Evolutionary conservation across 495 filamentous ascomycete genomes (phyloP).

Genomic region (Hypomontagnella submonticulosa): DNA sequence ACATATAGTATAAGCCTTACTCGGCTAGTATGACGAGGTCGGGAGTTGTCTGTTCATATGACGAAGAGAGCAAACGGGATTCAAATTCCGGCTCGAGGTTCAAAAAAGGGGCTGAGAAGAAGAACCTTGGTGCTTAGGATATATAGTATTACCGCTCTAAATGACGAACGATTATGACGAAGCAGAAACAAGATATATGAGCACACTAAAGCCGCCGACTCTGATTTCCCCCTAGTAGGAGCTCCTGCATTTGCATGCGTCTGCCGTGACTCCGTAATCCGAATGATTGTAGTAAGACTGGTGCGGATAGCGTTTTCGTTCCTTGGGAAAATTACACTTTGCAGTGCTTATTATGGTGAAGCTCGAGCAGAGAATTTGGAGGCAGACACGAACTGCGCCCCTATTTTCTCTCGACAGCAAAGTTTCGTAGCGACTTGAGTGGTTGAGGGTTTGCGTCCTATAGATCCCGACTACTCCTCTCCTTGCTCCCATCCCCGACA

Average conservation of each 20-base stretch:
- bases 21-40: background rate
- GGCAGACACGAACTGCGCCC: too few species aligned
- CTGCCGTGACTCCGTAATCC: constrained; percentile 18
- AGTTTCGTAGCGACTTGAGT: too few species aligned
- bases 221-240: background rate
- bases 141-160: constrained; percentile 16
- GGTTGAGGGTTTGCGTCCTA: too few species aligned
- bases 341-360: constrained; percentile 8
- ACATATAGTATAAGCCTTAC: constrained; percentile 17
- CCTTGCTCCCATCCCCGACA: too few species aligned
- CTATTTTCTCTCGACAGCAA: too few species aligned
- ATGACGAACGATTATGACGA: constrained; percentile 28
- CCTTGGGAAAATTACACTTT: background rate
- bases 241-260: constrained; percentile 19
- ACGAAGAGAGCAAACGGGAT: constrained; percentile 6
- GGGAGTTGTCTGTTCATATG: constrained; percentile 16
- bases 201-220: constrained; percentile 7
- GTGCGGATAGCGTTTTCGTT: too few species aligned
- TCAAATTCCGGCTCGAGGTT: constrained; percentile 3
- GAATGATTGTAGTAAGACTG: constrained; percentile 3
- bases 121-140: background rate
- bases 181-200: background rate
- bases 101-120: background rate
- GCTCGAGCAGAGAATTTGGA: background rate
- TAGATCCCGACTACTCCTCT: too few species aligned